These are phyloP conservation scores for Kalanchoe fedtschenkoi DNA, from an alignment of 164 flowering plant species.

Conservation along the genomic window DNA sequence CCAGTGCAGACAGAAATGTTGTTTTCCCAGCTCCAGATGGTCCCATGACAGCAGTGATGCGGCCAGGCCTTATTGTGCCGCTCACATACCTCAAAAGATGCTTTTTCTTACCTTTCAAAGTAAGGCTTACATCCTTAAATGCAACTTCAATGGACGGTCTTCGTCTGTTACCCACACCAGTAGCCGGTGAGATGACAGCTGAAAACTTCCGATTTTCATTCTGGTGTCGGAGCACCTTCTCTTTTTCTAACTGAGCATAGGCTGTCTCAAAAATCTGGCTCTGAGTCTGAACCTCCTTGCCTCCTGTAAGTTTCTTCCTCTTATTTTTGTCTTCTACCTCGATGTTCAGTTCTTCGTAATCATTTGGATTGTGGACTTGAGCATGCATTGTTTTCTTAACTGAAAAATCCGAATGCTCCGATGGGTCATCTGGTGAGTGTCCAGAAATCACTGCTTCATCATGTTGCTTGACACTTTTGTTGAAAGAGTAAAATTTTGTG, in stretches of 20 bases:
- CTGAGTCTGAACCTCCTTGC: conserved; percentile 43
- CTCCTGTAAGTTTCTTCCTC: conserved; percentile 40
- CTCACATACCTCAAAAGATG: conserved; percentile 74
- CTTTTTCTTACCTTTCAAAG: conserved; percentile 61
- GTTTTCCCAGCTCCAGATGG: conserved; percentile 99
- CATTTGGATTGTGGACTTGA: neutral
- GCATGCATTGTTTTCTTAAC: conserved; percentile 27
- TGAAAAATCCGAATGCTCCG: conserved; percentile 16
- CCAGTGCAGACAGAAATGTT: conserved; percentile 85
- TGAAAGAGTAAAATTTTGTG: conserved; percentile 74
- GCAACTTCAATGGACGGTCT: conserved; percentile 72
- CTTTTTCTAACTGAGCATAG: conserved; percentile 86
- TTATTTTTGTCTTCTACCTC: conserved; percentile 19
- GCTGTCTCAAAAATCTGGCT: conserved; percentile 91
- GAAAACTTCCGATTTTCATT: conserved; percentile 69
- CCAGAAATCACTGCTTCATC: conserved; percentile 9
- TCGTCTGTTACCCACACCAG: conserved; percentile 44
- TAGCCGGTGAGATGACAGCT: conserved; percentile 75
- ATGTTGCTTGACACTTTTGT: conserved; percentile 16
- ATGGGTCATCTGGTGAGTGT: too few relatives aligned
- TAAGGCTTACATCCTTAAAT: conserved; percentile 68
- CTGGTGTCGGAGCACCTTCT: conserved; percentile 64
- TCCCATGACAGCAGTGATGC: conserved; percentile 94
- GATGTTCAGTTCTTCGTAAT: neutral
- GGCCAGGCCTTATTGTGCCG: conserved; percentile 82